phyloP scores from a whole-genome alignment of 805 yeast genomes.

The Starmerella etchellsii region DNA sequence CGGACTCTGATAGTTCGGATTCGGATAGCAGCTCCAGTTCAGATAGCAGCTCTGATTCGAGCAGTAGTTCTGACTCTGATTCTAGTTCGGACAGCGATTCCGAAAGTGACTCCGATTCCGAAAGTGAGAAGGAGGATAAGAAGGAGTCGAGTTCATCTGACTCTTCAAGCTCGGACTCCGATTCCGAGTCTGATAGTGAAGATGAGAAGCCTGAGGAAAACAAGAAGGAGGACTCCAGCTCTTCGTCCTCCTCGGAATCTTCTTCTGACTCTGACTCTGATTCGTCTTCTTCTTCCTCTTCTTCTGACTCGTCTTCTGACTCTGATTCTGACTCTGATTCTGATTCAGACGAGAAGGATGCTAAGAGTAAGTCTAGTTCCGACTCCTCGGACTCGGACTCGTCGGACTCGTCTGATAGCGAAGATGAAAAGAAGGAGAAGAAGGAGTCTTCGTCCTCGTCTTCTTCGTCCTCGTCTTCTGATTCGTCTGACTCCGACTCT shows the following conservation, averaged over 20 bases:
- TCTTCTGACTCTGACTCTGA: conserved; percentile 23
- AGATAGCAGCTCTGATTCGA: conserved; percentile 21
- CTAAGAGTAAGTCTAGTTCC: not conserved
- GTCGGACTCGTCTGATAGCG: not conserved
- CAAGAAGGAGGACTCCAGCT: too few relatives aligned
- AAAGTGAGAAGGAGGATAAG: conserved; percentile 19
- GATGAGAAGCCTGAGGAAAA: too few relatives aligned
- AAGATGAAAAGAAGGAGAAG: not conserved
- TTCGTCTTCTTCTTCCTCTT: not conserved
- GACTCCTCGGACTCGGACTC: too few relatives aligned
- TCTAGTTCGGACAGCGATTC: conserved; percentile 7
- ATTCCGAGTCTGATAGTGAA: not conserved
- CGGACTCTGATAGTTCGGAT: conserved; percentile 20
- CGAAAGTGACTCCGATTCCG: conserved; percentile 20
- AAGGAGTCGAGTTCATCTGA: conserved; percentile 6
- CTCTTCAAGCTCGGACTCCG: conserved; percentile 1
- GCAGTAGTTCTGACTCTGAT: conserved; percentile 9
- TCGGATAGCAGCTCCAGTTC: conserved; percentile 15
- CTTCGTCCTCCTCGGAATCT: too few relatives aligned
- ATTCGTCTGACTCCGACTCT: not conserved
- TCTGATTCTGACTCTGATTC: conserved; percentile 22
- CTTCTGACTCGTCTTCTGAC: conserved; percentile 18
- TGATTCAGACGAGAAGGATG: conserved; percentile 7
- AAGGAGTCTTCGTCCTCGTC: conserved; percentile 18
- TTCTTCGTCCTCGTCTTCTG: conserved; percentile 4